These are phyloP conservation scores for Fusarium robinianum DNA, from an alignment of 2,329 filamentous ascomycete species.

Conservation along the genomic window DNA sequence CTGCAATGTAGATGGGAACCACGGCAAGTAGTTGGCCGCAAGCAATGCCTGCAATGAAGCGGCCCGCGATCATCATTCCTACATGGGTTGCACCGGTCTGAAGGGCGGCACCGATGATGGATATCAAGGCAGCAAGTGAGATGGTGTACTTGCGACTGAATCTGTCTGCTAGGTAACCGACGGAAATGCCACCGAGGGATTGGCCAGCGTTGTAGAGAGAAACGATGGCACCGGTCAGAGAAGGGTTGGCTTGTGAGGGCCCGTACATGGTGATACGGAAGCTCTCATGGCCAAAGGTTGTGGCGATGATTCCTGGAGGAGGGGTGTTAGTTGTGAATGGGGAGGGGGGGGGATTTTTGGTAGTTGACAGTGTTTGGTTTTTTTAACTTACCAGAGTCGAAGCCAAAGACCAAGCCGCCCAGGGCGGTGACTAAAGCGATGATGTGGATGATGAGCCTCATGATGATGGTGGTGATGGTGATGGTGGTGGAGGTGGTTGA, in stretches of 20 bases:
- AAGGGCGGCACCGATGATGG: slow-evolving; percentile 45
- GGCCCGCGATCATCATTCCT: slow-evolving; percentile 47
- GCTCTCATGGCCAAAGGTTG: slow-evolving; percentile 9
- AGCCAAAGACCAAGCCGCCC: slow-evolving; percentile 5
- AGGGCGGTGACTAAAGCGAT: slow-evolving; percentile 3
- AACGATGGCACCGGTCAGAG: slow-evolving; percentile 16
- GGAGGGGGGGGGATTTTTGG: too few relatives aligned
- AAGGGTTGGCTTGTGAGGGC: neutral
- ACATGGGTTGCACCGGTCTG: slow-evolving; percentile 46
- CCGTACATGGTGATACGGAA: slow-evolving; percentile 4
- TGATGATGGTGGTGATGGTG: too few relatives aligned
- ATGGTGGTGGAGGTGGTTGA: too few relatives aligned
- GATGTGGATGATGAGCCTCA: too few relatives aligned
- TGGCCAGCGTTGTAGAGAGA: slow-evolving; percentile 42
- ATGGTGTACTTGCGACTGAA: slow-evolving; percentile 23
- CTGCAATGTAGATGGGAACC: slow-evolving; percentile 44
- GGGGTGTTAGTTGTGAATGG: too few relatives aligned
- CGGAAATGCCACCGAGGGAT: slow-evolving; percentile 36
- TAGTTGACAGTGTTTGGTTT: too few relatives aligned
- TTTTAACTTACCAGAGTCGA: slow-evolving; percentile 2
- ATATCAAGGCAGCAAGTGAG: slow-evolving; percentile 27
- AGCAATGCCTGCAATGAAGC: slow-evolving; percentile 48
- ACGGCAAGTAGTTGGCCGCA: slow-evolving; percentile 41
- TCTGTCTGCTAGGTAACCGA: slow-evolving; percentile 41
- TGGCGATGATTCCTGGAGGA: slow-evolving; percentile 8